phyloP scores from a whole-genome alignment of 768 basidiomycete genomes.

The Lentinula raphanica region DNA sequence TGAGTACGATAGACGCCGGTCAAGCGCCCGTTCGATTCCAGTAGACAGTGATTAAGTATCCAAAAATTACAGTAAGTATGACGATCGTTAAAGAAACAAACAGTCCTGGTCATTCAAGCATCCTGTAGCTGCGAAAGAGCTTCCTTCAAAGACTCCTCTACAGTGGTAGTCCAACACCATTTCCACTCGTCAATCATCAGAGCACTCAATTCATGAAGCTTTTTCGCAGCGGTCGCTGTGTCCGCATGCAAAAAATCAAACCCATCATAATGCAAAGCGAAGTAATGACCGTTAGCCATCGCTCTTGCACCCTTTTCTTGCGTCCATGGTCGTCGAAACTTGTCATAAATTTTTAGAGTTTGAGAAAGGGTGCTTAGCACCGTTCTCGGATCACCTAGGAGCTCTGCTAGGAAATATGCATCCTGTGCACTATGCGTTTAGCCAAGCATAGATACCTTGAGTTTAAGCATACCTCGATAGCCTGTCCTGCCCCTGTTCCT shows the following conservation, averaged over 20 bases:
- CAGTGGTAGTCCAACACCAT: conserved; percentile 7
- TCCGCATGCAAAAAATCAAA: conserved; percentile 3
- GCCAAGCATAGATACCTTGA: not conserved
- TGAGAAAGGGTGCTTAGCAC: not conserved
- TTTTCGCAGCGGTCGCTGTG: not conserved
- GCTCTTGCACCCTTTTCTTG: conserved; percentile 1
- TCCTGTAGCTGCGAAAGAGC: not conserved
- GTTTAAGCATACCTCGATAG: conserved; percentile 27
- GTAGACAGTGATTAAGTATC: no score
- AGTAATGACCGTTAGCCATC: not conserved
- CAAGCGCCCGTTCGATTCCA: no score
- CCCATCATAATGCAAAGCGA: conserved; percentile 1
- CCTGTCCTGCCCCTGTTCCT: conserved; percentile 35
- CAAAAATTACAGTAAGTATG: no score
- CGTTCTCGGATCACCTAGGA: not conserved
- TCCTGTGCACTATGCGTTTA: not conserved
- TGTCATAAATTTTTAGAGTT: conserved; percentile 1
- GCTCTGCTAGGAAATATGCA: conserved; percentile 6
- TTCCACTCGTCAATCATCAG: conserved; percentile 2
- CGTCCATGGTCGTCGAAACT: conserved; percentile 5
- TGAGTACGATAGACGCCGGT: not conserved
- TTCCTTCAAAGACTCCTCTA: not conserved
- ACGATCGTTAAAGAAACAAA: no score
- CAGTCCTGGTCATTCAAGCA: not conserved
- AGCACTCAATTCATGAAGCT: not conserved